Evolutionary conservation across 768 basidiomycete genomes (phyloP), one percentile per base, ranked within the genome.

Genomic region (Daedaleopsis sinensis): DNA sequence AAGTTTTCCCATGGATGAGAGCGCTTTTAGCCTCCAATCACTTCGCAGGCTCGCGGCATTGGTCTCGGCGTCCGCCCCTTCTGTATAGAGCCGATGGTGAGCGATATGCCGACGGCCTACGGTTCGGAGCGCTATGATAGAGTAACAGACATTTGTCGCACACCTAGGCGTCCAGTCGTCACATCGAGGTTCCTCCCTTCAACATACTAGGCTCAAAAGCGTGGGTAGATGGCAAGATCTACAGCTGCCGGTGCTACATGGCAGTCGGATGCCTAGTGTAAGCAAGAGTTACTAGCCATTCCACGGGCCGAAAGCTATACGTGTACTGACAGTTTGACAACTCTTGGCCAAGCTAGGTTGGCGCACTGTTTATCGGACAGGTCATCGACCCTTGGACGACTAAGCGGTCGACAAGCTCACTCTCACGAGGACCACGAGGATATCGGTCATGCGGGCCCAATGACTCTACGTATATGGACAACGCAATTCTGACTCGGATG

Each of bases 21-120:
- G 52, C 16, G 46, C 37, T 32, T 52, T n/a, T 44, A 39, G 38
- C 53, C 32, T 35, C 60, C 60, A 61, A 61, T 61, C 48, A 49
- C 19, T 52, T 49, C 37, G 55, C 61, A 23, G 55, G 55, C 19
- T 50, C 57, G 44, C 50, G 48, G 32, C 55, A 55, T 52, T 55
- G 43, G 35, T n/a, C 61, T 44, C 21, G 50, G 35, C 50, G 16
- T 27, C 13, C 50, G 16, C 16, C 13, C 23, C 23, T 43, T 32
- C 35, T 39, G 48, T 42, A 18, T 42, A 10, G 10, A 13, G 3
- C 11, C 39, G 13, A 42, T 18, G 11, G 39, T 42, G 39, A 32
- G 7, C 27, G 27, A 18, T 42, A n/a, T n/a, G n/a, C n/a, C n/a
- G n/a, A n/a, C n/a, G 39, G 18, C 13, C 18, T 10, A 42, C 39